Percentiles rank a stretch among this genome's conserved stretches.
Evolutionary conservation across 108 stramenopile genomes (phyloP).

Genomic region (Cyclotella baltica): DNA sequence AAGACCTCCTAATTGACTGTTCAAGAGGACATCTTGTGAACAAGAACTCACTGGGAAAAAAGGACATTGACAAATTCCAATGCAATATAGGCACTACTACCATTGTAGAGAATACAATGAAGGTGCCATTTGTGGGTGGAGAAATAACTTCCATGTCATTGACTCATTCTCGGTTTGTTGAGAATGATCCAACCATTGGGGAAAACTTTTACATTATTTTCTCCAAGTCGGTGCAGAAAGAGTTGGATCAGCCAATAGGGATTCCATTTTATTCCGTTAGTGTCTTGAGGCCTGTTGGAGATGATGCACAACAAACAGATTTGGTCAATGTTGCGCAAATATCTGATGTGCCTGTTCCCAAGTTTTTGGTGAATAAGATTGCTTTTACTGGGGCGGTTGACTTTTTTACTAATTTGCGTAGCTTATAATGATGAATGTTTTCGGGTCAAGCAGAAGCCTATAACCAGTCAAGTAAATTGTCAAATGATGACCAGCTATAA

Average conservation of each 20-base stretch:
- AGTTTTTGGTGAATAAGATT: conserved; percentile 39
- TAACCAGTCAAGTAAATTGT: too few species aligned
- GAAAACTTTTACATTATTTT: conserved; percentile 31
- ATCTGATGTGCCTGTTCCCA: conserved; percentile 25
- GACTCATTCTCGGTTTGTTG: conserved; percentile 35
- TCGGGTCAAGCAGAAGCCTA: too few species aligned
- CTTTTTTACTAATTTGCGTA: conserved; percentile 18
- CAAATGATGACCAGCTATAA: too few species aligned
- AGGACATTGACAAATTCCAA: conserved; percentile 19
- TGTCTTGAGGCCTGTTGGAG: conserved; percentile 23
- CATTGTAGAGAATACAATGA: conserved; percentile 41
- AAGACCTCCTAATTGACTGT: conserved; percentile 42
- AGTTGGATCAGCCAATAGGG: conserved; percentile 1
- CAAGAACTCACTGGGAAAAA: conserved; percentile 41
- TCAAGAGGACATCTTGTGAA: conserved; percentile 36
- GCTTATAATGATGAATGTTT: too few species aligned
- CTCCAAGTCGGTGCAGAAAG: conserved; percentile 38
- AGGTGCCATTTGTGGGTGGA: conserved; percentile 42
- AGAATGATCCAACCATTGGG: neutral
- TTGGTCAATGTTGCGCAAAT: conserved; percentile 37
- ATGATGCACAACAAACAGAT: conserved; percentile 16
- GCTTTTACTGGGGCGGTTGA: conserved; percentile 20
- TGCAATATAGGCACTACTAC: conserved; percentile 17
- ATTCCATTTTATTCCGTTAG: conserved; percentile 41
- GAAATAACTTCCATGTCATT: conserved; percentile 21